phyloP scores from a whole-genome alignment of 495 filamentous ascomycete species.

The Acidiella bohemica region DNA sequence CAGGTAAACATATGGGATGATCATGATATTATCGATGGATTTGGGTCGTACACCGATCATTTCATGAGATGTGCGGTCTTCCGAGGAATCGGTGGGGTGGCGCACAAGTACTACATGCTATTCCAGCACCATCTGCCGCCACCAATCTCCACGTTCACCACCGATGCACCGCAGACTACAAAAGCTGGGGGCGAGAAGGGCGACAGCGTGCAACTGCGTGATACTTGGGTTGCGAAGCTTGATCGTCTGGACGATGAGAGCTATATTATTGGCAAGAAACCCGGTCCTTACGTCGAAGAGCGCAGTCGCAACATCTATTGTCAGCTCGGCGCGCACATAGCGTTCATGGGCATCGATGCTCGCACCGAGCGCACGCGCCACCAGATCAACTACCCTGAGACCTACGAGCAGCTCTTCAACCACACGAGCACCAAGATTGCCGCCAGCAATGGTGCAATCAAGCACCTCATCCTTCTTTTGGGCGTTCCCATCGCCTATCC shows the following conservation, averaged over 20 bases:
- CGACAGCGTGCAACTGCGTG: conserved; percentile 53
- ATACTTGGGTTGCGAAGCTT: conserved; percentile 55
- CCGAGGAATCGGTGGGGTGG: conserved; percentile 70
- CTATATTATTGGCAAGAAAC: conserved; percentile 64
- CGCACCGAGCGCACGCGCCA: conserved; percentile 84
- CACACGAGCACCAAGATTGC: conserved; percentile 52
- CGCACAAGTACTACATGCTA: conserved; percentile 58
- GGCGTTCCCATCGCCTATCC: conserved; percentile 94
- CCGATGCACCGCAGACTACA: conserved; percentile 46
- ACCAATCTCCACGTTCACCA: conserved; percentile 69
- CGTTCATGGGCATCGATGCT: conserved; percentile 78
- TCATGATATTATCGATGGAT: conserved; percentile 53
- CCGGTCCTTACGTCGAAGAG: conserved; percentile 70
- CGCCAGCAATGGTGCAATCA: conserved; percentile 44
- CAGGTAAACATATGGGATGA: conserved; percentile 95
- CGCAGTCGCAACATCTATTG: conserved; percentile 67
- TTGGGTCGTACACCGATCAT: conserved; percentile 81
- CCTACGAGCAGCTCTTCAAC: conserved; percentile 69
- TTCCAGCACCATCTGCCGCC: conserved; percentile 89
- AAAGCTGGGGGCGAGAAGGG: conserved; percentile 27
- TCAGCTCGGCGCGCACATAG: conserved; percentile 70
- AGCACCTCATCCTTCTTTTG: conserved; percentile 72
- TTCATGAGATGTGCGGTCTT: conserved; percentile 92
- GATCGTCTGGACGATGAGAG: conserved; percentile 48
- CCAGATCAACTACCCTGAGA: conserved; percentile 81